Percentiles rank a stretch among this genome's conserved stretches.
Conservation (phyloP, 1,284 basidiomycete species). For the Rhodofomes roseus region DNA sequence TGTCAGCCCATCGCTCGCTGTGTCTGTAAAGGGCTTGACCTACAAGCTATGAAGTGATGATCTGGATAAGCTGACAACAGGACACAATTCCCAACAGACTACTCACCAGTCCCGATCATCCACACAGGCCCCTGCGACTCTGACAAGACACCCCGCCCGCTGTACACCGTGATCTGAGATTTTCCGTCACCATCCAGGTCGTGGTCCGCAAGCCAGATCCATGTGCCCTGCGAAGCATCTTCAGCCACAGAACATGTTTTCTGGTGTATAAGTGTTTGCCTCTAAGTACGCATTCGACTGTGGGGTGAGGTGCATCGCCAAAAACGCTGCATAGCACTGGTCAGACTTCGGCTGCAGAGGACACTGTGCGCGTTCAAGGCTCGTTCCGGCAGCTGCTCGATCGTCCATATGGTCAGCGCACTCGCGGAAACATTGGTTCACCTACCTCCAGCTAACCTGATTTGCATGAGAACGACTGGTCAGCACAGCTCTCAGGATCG, state of each 20-base stretch:
- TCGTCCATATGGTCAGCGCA: background rate
- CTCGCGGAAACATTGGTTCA: background rate
- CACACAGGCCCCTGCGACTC: constrained; percentile 73
- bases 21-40: background rate
- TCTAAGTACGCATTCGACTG: constrained; percentile 56
- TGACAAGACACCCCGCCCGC: constrained; percentile 73
- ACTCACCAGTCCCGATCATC: constrained; percentile 66
- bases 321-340: constrained; percentile 53
- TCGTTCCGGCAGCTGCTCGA: constrained; percentile 42
- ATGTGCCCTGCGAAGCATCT: constrained; percentile 29
- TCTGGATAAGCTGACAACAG: background rate
- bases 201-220: constrained; percentile 83
- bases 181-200: constrained; percentile 49
- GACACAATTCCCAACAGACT: background rate
- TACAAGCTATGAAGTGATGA: constrained; percentile 4
- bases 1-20: background rate
- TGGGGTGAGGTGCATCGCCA: constrained; percentile 59
- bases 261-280: constrained; percentile 31
- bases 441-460: constrained; percentile 25
- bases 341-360: constrained; percentile 35
- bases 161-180: constrained; percentile 58
- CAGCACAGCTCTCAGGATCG: background rate
- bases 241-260: background rate
- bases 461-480: background rate
- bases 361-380: constrained; percentile 46